Evolutionary conservation across 2,329 filamentous ascomycete genomes (phyloP).

Genomic region (Achaetomium macrosporum): DNA sequence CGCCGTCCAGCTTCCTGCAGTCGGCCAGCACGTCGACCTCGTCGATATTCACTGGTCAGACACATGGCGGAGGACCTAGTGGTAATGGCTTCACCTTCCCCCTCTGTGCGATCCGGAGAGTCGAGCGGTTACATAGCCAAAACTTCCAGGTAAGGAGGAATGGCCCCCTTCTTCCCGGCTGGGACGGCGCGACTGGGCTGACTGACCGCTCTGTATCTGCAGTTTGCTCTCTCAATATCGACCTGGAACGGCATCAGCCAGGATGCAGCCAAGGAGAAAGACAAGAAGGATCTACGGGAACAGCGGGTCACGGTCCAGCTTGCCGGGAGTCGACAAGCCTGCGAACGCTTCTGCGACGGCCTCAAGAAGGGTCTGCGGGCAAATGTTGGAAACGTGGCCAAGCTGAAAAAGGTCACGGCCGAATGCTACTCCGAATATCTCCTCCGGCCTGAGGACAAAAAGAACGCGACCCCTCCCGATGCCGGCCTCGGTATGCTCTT

Average conservation of each 20-base stretch:
- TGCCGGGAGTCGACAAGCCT: slow-evolving; percentile 79
- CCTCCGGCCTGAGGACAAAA: slow-evolving; percentile 57
- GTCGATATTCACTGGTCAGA: slow-evolving; percentile 83
- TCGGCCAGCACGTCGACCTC: slow-evolving; percentile 74
- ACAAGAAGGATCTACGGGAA: slow-evolving; percentile 45
- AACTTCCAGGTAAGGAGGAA: slow-evolving; percentile 59
- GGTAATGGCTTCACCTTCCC: slow-evolving; percentile 96
- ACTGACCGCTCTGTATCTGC: slow-evolving; percentile 8
- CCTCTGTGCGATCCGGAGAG: slow-evolving; percentile 81
- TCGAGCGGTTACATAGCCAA: slow-evolving; percentile 88
- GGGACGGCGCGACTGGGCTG: slow-evolving; percentile 10
- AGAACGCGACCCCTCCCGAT: slow-evolving; percentile 67
- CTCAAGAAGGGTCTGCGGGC: slow-evolving; percentile 84
- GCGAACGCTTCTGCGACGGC: slow-evolving; percentile 93
- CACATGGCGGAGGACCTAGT: slow-evolving; percentile 83
- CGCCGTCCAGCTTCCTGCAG: slow-evolving; percentile 77
- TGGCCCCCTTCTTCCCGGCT: neutral
- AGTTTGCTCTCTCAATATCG: slow-evolving; percentile 89
- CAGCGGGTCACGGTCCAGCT: slow-evolving; percentile 91
- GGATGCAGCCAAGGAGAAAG: slow-evolving; percentile 49
- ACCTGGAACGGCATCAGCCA: slow-evolving; percentile 78
- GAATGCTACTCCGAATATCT: slow-evolving; percentile 91
- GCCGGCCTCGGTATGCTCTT: slow-evolving; percentile 89
- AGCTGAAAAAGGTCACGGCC: slow-evolving; percentile 69
- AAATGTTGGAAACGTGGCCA: slow-evolving; percentile 81